These are phyloP conservation scores for Spironucleus salmonicida DNA, from an alignment of 208 protist genomes.

Conservation along the genomic window DNA sequence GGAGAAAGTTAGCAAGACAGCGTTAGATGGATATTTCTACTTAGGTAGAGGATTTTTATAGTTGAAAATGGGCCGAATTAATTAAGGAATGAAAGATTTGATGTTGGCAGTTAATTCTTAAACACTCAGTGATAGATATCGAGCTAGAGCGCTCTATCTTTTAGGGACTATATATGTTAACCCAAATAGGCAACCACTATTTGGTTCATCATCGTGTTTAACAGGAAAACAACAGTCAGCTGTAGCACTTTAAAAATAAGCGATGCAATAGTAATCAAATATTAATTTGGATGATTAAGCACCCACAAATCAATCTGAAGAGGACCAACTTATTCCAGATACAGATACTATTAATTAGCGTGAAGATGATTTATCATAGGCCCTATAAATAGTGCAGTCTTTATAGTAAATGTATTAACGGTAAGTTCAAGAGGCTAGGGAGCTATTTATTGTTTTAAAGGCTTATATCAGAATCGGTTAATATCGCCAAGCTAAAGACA, in stretches of 20 bases:
- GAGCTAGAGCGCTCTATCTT: neutral
- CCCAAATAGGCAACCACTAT: neutral
- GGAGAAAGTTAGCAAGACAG: too few relatives aligned
- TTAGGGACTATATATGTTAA: slow-evolving; percentile 15
- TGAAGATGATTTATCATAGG: slow-evolving; percentile 10
- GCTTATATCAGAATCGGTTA: slow-evolving; percentile 1
- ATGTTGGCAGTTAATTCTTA: neutral
- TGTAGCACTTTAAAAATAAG: neutral
- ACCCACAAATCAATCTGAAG: neutral
- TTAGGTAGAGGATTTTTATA: slow-evolving; percentile 5
- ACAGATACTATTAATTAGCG: neutral
- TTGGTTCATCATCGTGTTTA: neutral
- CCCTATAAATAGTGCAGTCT: neutral
- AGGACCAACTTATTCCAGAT: neutral
- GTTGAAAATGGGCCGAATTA: slow-evolving; percentile 8
- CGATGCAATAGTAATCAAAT: neutral
- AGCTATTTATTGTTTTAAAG: neutral
- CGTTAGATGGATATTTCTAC: slow-evolving; percentile 22
- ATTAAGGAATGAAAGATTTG: neutral
- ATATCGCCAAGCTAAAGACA: neutral
- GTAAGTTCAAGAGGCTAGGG: slow-evolving; percentile 2
- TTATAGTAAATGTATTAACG: neutral
- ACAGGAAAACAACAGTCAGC: neutral
- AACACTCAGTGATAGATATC: slow-evolving; percentile 8
- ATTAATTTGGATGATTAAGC: neutral